Percentiles rank a stretch among this genome's conserved stretches.
Evolutionary conservation across 768 basidiomycete species (phyloP).

Genomic region (Hericium erinaceus): DNA sequence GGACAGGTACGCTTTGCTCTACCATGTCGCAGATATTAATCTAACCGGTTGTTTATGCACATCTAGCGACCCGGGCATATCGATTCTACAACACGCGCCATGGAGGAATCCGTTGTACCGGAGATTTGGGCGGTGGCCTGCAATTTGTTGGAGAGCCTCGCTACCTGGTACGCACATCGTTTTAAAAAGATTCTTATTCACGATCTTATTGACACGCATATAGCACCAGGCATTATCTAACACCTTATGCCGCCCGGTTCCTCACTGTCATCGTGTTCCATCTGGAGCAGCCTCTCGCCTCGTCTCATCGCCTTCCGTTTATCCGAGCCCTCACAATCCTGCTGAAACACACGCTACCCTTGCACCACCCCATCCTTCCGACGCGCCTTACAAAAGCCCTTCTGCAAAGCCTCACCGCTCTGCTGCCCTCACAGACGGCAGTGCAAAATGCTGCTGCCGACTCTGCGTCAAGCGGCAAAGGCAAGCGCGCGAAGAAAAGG

Average conservation of each 20-base stretch:
- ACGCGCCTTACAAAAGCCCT: conserved; percentile 12
- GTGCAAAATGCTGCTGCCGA: conserved; percentile 17
- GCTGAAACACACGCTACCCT: conserved; percentile 4
- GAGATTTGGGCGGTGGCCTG: conserved; percentile 46
- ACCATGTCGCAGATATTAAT: conserved; percentile 2
- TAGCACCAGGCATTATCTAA: conserved; percentile 47
- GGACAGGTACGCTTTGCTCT: conserved; percentile 25
- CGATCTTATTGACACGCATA: neutral
- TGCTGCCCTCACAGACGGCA: conserved; percentile 21
- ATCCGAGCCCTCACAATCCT: conserved; percentile 6
- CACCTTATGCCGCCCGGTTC: conserved; percentile 47
- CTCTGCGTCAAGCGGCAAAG: conserved; percentile 17
- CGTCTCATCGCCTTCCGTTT: conserved; percentile 25
- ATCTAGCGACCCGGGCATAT: conserved; percentile 36
- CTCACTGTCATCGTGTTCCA: conserved; percentile 44
- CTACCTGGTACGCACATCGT: conserved; percentile 33
- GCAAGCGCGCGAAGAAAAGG: conserved; percentile 58
- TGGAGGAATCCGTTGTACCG: conserved; percentile 47
- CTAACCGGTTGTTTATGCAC: conserved; percentile 1
- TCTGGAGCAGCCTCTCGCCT: conserved; percentile 43
- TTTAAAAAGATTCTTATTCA: neutral
- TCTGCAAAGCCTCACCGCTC: conserved; percentile 7
- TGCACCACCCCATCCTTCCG: conserved; percentile 5
- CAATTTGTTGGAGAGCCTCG: conserved; percentile 37
- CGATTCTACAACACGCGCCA: conserved; percentile 40